Evolutionary conservation across 768 basidiomycete species (phyloP).

Genomic region (Leccinum olivaceopallidum): DNA sequence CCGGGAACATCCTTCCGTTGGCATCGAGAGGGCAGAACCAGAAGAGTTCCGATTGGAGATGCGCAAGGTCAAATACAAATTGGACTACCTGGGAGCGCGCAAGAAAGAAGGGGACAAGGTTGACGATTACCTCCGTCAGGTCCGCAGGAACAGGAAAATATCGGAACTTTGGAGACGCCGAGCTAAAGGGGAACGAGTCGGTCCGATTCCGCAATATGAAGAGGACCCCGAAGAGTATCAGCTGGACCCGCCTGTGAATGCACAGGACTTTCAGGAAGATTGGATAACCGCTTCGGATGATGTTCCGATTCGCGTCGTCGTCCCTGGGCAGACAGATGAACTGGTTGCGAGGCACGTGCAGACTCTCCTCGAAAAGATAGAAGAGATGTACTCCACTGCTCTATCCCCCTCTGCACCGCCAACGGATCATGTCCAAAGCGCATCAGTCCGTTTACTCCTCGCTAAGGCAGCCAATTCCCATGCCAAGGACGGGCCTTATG

Average conservation of each 20-base stretch:
- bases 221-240: slow-evolving; percentile 35
- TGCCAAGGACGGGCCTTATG: slow-evolving; percentile 6
- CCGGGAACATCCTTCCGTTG: slow-evolving; percentile 32
- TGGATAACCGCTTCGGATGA: slow-evolving; percentile 39
- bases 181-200: slow-evolving; percentile 27
- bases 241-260: slow-evolving; percentile 33
- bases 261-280: slow-evolving; percentile 33
- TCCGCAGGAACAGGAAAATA: slow-evolving; percentile 29
- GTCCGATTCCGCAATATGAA: slow-evolving; percentile 33
- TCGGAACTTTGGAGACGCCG: slow-evolving; percentile 31
- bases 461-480: not conserved
- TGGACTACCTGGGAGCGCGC: slow-evolving; percentile 45
- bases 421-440: not conserved
- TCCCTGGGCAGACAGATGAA: slow-evolving; percentile 36
- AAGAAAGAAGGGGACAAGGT: slow-evolving; percentile 37
- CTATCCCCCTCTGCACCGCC: not conserved
- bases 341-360: slow-evolving; percentile 25
- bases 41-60: slow-evolving; percentile 51
- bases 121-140: slow-evolving; percentile 30
- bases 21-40: slow-evolving; percentile 37
- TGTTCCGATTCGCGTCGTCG: slow-evolving; percentile 36
- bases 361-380: slow-evolving; percentile 21
- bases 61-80: slow-evolving; percentile 54
- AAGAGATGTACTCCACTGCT: slow-evolving; percentile 12
- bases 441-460: not conserved